Evolutionary conservation across 139 green algal genomes (phyloP).

Genomic region (Micractinium sp.): DNA sequence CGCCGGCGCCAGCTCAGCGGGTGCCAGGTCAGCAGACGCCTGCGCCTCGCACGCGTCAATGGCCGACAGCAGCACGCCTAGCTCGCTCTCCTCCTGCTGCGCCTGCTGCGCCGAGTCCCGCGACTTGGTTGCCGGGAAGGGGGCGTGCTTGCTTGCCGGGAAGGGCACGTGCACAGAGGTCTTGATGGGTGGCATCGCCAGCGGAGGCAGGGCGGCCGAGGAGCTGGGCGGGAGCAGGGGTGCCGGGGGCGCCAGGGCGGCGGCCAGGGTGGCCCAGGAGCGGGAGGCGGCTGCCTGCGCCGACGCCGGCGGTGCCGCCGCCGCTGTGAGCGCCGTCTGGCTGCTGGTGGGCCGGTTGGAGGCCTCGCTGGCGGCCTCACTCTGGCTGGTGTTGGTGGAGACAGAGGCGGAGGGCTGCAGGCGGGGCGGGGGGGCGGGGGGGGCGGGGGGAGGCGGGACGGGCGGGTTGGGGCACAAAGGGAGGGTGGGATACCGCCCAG

Average conservation of each 20-base stretch:
- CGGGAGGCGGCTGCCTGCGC: background rate
- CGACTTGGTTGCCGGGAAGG: background rate
- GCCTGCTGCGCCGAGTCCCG: background rate
- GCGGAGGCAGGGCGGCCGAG: background rate
- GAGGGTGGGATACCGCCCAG: too few species aligned
- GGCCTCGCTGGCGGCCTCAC: background rate
- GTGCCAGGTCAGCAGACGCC: background rate
- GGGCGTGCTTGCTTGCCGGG: background rate
- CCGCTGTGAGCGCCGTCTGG: background rate
- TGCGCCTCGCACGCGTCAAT: constrained; percentile 10
- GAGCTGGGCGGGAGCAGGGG: background rate
- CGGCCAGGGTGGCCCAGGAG: background rate
- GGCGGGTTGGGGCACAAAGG: background rate
- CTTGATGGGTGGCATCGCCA: background rate
- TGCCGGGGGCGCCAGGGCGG: background rate
- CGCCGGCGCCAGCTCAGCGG: background rate
- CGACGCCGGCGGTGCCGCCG: background rate
- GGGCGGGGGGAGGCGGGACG: background rate
- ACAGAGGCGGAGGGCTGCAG: background rate
- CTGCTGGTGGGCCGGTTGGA: background rate
- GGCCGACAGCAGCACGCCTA: constrained; percentile 18
- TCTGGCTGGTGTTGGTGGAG: background rate
- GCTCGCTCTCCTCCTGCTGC: constrained; percentile 2
- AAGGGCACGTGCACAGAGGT: background rate
- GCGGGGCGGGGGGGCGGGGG: background rate